phyloP scores from a whole-genome alignment of 306 rosid species.

The Parietaria judaica region DNA sequence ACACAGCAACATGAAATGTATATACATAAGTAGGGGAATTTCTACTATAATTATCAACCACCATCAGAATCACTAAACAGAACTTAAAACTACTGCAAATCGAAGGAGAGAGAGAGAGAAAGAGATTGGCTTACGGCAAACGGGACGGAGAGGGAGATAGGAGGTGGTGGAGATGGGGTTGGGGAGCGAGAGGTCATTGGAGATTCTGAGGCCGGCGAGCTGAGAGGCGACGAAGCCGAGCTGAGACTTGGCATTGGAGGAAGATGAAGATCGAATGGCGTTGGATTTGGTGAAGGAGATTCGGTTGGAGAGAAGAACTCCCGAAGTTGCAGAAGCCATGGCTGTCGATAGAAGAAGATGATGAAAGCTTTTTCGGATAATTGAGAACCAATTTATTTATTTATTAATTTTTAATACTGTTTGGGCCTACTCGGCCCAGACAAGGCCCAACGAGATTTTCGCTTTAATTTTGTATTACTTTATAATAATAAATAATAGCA shows the following conservation, averaged over 20 bases:
- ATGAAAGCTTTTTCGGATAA: too few relatives aligned
- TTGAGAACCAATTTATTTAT: too few relatives aligned
- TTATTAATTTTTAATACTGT: too few relatives aligned
- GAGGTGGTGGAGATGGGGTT: conserved; percentile 24
- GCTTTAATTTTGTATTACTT: too few relatives aligned
- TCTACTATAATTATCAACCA: too few relatives aligned
- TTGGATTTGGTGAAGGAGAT: conserved; percentile 12
- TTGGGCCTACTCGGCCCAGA: too few relatives aligned
- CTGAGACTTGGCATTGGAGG: conserved; percentile 17
- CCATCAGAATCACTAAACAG: neutral
- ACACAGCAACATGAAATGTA: too few relatives aligned
- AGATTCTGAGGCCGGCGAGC: conserved; percentile 60
- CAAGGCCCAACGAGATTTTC: too few relatives aligned
- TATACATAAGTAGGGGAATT: too few relatives aligned
- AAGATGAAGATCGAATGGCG: conserved; percentile 6
- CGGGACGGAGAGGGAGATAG: conserved; percentile 37
- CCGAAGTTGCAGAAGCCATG: conserved; percentile 37
- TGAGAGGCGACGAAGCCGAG: conserved; percentile 57
- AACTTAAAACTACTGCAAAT: neutral
- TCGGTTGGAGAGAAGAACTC: conserved; percentile 15
- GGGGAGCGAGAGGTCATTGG: conserved; percentile 23
- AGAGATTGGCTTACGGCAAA: conserved; percentile 47
- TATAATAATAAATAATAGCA: too few relatives aligned
- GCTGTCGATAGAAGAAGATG: neutral
- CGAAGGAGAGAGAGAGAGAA: neutral